Evolutionary conservation across 345 rosid species (phyloP).

Genomic region (Microcos paniculata): DNA sequence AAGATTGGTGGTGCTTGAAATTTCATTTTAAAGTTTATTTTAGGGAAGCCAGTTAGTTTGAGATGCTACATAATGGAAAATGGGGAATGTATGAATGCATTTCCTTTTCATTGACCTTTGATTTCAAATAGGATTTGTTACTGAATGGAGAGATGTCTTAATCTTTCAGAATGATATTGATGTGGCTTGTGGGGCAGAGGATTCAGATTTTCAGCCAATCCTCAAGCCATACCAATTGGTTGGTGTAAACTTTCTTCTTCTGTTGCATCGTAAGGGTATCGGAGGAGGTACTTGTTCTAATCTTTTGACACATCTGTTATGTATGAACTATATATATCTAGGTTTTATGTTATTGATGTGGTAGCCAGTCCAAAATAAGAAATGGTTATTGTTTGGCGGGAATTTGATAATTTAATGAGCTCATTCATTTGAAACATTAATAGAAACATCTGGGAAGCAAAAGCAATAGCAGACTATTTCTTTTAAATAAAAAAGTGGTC

Average conservation of each 20-base stretch:
- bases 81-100: background rate
- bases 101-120: slow-evolving; percentile 8
- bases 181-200: slow-evolving; percentile 69
- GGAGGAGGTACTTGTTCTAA: slow-evolving; percentile 68
- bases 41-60: background rate
- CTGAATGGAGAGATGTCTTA: background rate
- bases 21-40: background rate
- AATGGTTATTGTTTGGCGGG: background rate
- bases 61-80: background rate
- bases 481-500: background rate
- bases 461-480: background rate
- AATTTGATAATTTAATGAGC: background rate
- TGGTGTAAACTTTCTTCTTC: slow-evolving; percentile 96
- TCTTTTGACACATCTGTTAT: background rate
- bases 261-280: slow-evolving; percentile 75
- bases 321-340: background rate
- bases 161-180: slow-evolving; percentile 70
- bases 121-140: background rate
- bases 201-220: slow-evolving; percentile 77
- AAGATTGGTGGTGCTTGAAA: background rate
- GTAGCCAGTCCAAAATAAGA: background rate
- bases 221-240: slow-evolving; percentile 94
- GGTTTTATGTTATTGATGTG: background rate
- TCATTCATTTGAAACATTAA: background rate
- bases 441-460: background rate